Evolutionary conservation across 2,329 filamentous ascomycete genomes (phyloP), one percentile per base, ranked within the genome.

Genomic region (Xylariaceae sp.): DNA sequence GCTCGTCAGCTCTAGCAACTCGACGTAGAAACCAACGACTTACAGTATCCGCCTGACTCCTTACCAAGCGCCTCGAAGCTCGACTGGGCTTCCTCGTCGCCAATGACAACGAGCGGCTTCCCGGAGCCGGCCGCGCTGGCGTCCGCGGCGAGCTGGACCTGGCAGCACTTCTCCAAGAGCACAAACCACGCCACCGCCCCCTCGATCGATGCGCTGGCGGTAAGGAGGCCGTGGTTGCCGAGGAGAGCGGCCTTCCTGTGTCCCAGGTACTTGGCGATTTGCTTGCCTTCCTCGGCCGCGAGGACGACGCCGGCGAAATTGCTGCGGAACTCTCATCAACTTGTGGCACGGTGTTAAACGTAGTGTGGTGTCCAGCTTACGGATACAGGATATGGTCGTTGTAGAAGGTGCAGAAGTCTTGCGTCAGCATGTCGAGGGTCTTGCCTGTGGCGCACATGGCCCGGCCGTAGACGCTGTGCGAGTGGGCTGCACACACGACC

Each of bases 1-100:
- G n/a, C n/a, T n/a, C n/a, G n/a, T n/a, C n/a, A n/a, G n/a, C n/a
- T n/a, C n/a, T n/a, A n/a, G n/a, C n/a, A n/a, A n/a, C n/a, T n/a
- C n/a, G n/a, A n/a, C n/a, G n/a, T n/a, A n/a, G n/a, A n/a, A n/a
- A n/a, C n/a, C n/a, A n/a, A n/a, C n/a, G n/a, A n/a, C n/a, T n/a
- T n/a, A n/a, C n/a, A n/a, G n/a, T n/a, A 88, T 0, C 85, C 85
- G 0, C 78, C 81, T 24, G 60, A 55, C 12, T 75, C 69, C 0
- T 69, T 75, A 0, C 85, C 85, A 3, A 88, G 68, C 0, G 77
- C 73, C 62, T 83, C 78, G 54, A 78, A 81, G 0, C 85, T 89
- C 54, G 76, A 85, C 13, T 60, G 66, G 1, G 85, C 85, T 58
- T 89, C 84, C 38, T 80, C 78, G 1, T 85, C 76, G 9, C 73